Evolutionary conservation across 495 filamentous ascomycete genomes (phyloP).

Genomic region (Aspergillus nidulans): DNA sequence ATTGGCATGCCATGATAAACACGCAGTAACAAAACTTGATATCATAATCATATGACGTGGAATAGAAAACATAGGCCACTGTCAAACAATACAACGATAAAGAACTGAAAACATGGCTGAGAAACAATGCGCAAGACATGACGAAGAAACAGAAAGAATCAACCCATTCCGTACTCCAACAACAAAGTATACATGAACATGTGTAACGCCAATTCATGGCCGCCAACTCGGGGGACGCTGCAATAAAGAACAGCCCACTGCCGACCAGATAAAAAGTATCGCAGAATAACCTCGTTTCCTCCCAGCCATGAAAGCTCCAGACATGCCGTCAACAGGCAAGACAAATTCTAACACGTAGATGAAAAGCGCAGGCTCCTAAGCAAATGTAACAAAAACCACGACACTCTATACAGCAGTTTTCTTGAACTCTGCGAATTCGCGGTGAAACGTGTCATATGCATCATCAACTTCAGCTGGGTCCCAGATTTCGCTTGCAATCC

Average conservation of each 20-base stretch:
- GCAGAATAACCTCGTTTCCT: background rate
- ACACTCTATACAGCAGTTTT: conserved; percentile 12
- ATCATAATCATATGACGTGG: too few relatives aligned
- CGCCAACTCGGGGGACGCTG: background rate
- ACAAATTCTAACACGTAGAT: background rate
- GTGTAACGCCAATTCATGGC: conserved; percentile 6
- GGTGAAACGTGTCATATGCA: conserved; percentile 10
- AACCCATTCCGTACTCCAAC: too few relatives aligned
- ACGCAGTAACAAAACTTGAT: background rate
- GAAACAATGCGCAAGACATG: background rate
- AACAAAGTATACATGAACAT: background rate
- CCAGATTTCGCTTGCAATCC: conserved; percentile 13
- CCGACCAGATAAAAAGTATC: background rate
- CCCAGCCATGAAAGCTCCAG: background rate
- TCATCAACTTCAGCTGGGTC: conserved; percentile 15
- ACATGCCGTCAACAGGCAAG: conserved; percentile 1
- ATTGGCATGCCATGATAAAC: background rate
- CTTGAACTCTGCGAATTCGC: conserved; percentile 16
- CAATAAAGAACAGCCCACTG: background rate
- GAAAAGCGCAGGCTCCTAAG: background rate
- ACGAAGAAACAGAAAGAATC: background rate
- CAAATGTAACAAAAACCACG: background rate
- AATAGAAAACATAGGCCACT: too few relatives aligned
- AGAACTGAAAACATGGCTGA: too few relatives aligned
- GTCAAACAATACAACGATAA: too few relatives aligned